Evolutionary conservation across 805 yeast species (phyloP), one percentile per base, ranked within the genome.

Genomic region (Wickerhamomyces chaumierensis): DNA sequence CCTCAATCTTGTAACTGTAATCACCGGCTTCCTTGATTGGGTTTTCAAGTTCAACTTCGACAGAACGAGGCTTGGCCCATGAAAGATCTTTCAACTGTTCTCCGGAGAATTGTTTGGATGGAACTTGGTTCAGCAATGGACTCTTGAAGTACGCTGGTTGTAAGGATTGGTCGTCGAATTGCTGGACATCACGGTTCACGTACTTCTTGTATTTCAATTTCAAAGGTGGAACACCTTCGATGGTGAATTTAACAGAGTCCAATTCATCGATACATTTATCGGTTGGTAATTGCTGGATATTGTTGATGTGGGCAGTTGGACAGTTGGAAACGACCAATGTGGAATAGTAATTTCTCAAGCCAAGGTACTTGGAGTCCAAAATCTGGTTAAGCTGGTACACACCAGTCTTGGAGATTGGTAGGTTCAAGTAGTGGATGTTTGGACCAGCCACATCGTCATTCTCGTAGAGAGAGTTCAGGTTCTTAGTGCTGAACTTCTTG

Each of bases 191-290:
- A 20, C 54, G 63, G 40, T 61, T 60, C 18, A 69, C 55, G 14
- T 63, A 48, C 42, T 74, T 75, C 34, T 68, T 69, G 51, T 79
- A 80, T 33, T 65, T 62, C 28, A 82, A 59, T 18, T 70, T 71
- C 41, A 82, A 57, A 0, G 98, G 97, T 1, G 90, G 79, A 2
- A 86, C 82, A 38, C 97, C 96, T 16, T 64, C 58, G 1, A 79
- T 71, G 2, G 69, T 63, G 25, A 90, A 66, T 13, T 60, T 58
- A 1, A 78, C 58, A 18, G 68, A 60, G 46, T 76, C 83, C 3
- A 56, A 37, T 15, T 68, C 75, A 25, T 80, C 84, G 28, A 77
- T 61, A 62, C 97, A 92, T 45, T 71, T 68, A 48, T 78, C 74
- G 13, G 43, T 41, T 11, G 42, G 41, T 31, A 52, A 54, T 6